These are phyloP conservation scores for Neofusicoccum laricinum DNA, from an alignment of 2,329 filamentous ascomycete genomes.

Conservation along the genomic window DNA sequence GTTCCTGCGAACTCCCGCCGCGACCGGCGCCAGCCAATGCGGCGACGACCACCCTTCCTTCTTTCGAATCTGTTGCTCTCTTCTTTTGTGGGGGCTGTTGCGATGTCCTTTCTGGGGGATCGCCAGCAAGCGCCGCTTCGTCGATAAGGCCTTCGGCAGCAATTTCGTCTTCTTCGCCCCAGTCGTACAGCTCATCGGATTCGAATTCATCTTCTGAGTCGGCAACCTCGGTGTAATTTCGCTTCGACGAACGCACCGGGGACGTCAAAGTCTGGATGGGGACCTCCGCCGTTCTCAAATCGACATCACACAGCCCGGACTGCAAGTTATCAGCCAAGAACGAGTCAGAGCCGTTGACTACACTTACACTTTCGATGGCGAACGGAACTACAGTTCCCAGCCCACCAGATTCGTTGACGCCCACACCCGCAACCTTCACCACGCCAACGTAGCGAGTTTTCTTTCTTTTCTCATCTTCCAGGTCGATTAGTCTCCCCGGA, in stretches of 20 bases:
- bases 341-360: constrained; percentile 21
- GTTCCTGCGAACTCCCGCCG: too few species aligned
- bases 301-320: constrained; percentile 32
- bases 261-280: constrained; percentile 17
- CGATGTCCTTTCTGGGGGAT: background rate
- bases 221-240: constrained; percentile 55
- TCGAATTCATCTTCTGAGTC: constrained; percentile 62
- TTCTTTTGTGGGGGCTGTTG: background rate
- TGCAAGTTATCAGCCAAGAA: constrained; percentile 25
- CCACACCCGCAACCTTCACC: constrained; percentile 42
- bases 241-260: constrained; percentile 51
- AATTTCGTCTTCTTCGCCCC: constrained; percentile 62
- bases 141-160: constrained; percentile 38
- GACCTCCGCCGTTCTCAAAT: background rate
- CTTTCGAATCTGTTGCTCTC: background rate
- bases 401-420: constrained; percentile 38
- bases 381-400: constrained; percentile 52
- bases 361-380: constrained; percentile 44
- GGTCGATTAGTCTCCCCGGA: constrained; percentile 27
- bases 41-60: too few species aligned
- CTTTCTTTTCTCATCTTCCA: constrained; percentile 29
- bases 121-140: constrained; percentile 22
- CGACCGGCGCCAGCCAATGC: too few species aligned
- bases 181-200: constrained; percentile 68
- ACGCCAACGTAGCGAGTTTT: constrained; percentile 43